phyloP scores from a whole-genome alignment of 306 rosid genomes.

The Quercus agrifolia region DNA sequence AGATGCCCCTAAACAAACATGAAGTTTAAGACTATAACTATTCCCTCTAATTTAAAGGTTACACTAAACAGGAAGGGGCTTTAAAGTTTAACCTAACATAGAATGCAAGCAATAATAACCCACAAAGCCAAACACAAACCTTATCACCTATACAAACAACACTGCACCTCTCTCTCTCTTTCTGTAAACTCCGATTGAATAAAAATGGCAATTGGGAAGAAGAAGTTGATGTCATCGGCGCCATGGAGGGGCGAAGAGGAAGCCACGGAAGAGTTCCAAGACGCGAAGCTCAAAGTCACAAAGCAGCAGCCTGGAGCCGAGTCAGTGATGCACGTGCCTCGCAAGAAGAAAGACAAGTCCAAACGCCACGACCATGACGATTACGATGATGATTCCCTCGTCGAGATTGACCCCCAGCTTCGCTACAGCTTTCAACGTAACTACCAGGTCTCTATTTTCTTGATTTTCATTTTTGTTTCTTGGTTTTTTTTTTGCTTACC shows the following conservation, averaged over 20 bases:
- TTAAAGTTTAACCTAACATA: not conserved
- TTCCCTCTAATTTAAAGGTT: not conserved
- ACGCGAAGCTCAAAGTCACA: conserved; percentile 74
- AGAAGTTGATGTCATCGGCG: conserved; percentile 75
- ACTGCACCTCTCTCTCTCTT: not conserved
- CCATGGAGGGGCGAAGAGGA: conserved; percentile 88
- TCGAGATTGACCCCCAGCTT: conserved; percentile 83
- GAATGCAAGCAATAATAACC: not conserved
- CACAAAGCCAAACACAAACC: not conserved
- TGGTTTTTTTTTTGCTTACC: not conserved
- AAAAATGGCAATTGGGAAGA: conserved; percentile 48
- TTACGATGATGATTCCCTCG: conserved; percentile 44
- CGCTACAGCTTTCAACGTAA: conserved; percentile 98
- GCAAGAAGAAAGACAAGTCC: conserved; percentile 43
- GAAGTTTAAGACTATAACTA: too few relatives aligned
- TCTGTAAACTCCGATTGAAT: not conserved
- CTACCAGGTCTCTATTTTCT: conserved; percentile 50
- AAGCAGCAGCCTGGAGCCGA: conserved; percentile 58
- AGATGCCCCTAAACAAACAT: too few relatives aligned
- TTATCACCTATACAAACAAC: not conserved
- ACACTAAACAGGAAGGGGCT: not conserved
- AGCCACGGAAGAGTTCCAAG: conserved; percentile 42
- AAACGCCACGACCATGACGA: conserved; percentile 23
- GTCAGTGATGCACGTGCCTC: conserved; percentile 81
- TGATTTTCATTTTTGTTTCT: not conserved